Evolutionary conservation across 2,329 filamentous ascomycete species (phyloP).

Genomic region (Fonsecaea pedrosoi): DNA sequence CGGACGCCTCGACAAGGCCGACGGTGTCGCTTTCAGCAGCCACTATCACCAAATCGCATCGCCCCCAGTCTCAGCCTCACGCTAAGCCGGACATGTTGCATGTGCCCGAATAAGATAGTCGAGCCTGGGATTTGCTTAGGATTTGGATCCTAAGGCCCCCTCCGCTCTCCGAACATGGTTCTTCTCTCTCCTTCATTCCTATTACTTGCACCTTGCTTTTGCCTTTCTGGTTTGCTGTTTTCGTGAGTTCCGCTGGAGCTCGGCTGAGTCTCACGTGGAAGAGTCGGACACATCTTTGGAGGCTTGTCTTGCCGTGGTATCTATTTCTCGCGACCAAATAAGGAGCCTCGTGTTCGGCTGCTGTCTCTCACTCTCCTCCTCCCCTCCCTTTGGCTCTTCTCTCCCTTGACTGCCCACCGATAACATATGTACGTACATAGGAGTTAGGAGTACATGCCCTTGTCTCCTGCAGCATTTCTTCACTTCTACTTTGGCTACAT

Average conservation of each 20-base stretch:
- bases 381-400: conserved; percentile 4
- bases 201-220: conserved; percentile 1
- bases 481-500: background rate
- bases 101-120: background rate
- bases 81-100: conserved; percentile 16
- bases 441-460: background rate
- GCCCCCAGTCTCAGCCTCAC: conserved; percentile 27
- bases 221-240: background rate
- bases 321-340: background rate
- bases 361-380: background rate
- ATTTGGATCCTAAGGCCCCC: background rate
- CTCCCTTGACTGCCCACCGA: background rate
- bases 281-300: background rate
- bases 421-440: conserved; percentile 7
- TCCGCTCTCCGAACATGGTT: background rate
- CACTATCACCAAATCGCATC: background rate
- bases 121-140: background rate
- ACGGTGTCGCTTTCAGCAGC: background rate
- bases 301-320: background rate
- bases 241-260: background rate
- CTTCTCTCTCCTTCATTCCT: background rate
- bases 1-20: background rate
- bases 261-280: background rate
- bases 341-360: background rate
- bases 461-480: background rate